Base-by-base conservation (phyloP, 768 basidiomycete genomes). In the Cytidiella melzeri region DNA sequence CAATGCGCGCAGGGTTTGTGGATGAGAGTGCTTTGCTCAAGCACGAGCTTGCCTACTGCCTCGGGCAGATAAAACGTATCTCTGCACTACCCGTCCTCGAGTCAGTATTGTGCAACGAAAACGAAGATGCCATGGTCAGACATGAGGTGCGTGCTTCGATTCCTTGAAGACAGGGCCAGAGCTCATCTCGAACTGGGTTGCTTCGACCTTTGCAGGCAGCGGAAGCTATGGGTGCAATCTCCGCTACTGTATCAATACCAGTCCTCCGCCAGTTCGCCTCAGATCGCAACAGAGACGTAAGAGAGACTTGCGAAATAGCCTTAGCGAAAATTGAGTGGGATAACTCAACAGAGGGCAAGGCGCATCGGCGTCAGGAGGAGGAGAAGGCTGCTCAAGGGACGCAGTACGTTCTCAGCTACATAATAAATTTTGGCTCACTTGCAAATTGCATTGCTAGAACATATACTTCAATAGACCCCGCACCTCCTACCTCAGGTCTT, bases 151-250 rank as follows among this genome's bases (percentile, higher is more conserved):
- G 73, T 18, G 45, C 34, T 20, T 7, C 36, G 15, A 19, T 7
- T 38, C 37, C 41, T 12, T 19, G 11, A 36, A 30, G 18, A 6
- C 26, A 10, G 18, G 15, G 7, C 25, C 40, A 23, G 18, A 41
- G 23, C 13, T 24, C 6, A n/a, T 41, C 24, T 5, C 34, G 18
- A 45, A 9, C 27, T 20, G 13, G 2, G 18, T n/a, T n/a, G 6
- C 28, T n/a, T n/a, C n/a, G n/a, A n/a, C n/a, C n/a, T 12, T 4
- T 26, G 41, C 55, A 94, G 88, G 93, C 95, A 43, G 96, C 96
- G n/a, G 96, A 99, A 69, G 96, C 96, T 7, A 86, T 99, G 74
- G 96, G 94, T 36, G 96, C 96, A 1, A 91, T 98, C 30, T 92
- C 89, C 6, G 72, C 80, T 19, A 60, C 73, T 1, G 56, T 67